These are phyloP conservation scores for Calocybe gangraenosa DNA, from an alignment of 768 basidiomycete genomes.

Conservation along the genomic window DNA sequence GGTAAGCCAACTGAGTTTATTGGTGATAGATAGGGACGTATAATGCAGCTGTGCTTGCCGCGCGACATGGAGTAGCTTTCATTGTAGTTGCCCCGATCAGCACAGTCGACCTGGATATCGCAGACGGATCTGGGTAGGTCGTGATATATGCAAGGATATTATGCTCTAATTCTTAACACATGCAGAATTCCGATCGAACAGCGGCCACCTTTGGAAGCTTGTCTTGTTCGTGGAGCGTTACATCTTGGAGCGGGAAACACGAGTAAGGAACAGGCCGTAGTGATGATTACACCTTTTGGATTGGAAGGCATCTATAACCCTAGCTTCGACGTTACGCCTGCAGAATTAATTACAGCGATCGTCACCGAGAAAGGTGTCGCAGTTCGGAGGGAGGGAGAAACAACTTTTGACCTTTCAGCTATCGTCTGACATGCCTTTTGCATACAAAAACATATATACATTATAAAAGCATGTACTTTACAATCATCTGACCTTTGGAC, in stretches of 20 bases:
- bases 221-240: slow-evolving; percentile 78
- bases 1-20: slow-evolving; percentile 15
- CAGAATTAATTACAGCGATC: slow-evolving; percentile 89
- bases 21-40: slow-evolving; percentile 78
- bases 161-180: slow-evolving; percentile 7
- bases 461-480: neutral
- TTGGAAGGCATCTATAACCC: slow-evolving; percentile 81
- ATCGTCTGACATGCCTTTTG: slow-evolving; percentile 36
- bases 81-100: slow-evolving; percentile 92
- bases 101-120: slow-evolving; percentile 81
- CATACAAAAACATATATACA: neutral
- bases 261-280: slow-evolving; percentile 59
- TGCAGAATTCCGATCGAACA: slow-evolving; percentile 88
- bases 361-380: slow-evolving; percentile 96
- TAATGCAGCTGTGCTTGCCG: slow-evolving; percentile 90
- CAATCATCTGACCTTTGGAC: too few relatives aligned
- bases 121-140: slow-evolving; percentile 61
- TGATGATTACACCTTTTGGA: slow-evolving; percentile 76
- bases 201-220: slow-evolving; percentile 82
- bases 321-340: slow-evolving; percentile 95
- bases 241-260: slow-evolving; percentile 47
- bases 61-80: slow-evolving; percentile 84
- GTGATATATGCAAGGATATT: slow-evolving; percentile 4
- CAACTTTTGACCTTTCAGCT: slow-evolving; percentile 57
- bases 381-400: slow-evolving; percentile 55